phyloP scores from a whole-genome alignment of 208 protist genomes.

The Trypanosoma avium region DNA sequence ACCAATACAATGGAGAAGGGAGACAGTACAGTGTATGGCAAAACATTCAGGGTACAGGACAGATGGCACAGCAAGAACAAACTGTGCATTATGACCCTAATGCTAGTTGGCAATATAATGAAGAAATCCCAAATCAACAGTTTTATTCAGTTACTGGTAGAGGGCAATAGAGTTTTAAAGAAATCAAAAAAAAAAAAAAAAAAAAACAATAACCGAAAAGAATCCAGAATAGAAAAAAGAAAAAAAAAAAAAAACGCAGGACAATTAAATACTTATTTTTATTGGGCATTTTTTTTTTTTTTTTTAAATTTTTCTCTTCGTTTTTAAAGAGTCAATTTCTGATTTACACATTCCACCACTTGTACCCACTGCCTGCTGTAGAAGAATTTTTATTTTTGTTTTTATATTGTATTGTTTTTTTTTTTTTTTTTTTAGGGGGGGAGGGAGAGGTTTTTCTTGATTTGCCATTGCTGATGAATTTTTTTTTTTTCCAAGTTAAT shows the following conservation, averaged over 20 bases:
- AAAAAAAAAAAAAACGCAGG: background rate
- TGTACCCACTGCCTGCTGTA: no score
- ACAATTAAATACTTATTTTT: background rate
- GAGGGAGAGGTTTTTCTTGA: no score
- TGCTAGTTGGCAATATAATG: conserved; percentile 11
- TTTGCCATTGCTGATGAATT: no score
- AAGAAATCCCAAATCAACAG: background rate
- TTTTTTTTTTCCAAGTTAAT: no score
- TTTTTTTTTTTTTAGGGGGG: no score
- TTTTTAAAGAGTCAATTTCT: background rate
- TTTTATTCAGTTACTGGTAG: background rate
- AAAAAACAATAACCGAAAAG: no score
- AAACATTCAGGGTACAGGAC: background rate
- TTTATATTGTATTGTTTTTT: no score
- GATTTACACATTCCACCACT: background rate
- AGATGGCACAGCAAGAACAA: background rate
- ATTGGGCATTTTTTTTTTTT: background rate
- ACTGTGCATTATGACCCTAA: conserved; percentile 21
- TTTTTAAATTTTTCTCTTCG: background rate
- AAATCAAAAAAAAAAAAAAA: background rate
- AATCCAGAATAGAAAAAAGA: no score
- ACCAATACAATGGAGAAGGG: background rate
- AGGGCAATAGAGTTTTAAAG: background rate
- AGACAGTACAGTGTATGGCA: background rate
- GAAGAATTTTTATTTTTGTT: no score